Evolutionary conservation across 495 filamentous ascomycete species (phyloP).

Genomic region (Aspergillus haitiensis): DNA sequence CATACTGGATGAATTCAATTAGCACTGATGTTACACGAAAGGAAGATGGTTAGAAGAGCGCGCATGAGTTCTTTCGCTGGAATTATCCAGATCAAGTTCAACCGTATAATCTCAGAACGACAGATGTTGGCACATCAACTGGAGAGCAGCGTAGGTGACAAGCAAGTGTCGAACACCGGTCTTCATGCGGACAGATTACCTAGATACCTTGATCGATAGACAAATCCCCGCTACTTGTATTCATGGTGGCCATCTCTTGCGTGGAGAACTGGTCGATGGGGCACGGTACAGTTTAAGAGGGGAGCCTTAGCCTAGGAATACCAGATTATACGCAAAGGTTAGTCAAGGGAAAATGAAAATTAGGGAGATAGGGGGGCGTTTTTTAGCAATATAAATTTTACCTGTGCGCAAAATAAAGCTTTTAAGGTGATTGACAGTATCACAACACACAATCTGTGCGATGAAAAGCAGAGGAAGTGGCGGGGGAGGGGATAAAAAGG

Average conservation of each 20-base stretch:
- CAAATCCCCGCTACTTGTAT: slow-evolving; percentile 46
- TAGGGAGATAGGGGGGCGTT: too few species aligned
- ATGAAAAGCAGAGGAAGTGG: not conserved
- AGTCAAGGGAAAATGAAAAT: not conserved
- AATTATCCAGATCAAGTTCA: slow-evolving; percentile 64
- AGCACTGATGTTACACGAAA: slow-evolving; percentile 22
- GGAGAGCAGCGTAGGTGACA: slow-evolving; percentile 8
- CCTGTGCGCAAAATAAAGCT: not conserved
- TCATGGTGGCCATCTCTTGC: slow-evolving; percentile 40
- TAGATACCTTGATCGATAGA: slow-evolving; percentile 53
- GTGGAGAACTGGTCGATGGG: slow-evolving; percentile 27
- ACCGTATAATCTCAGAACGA: slow-evolving; percentile 62
- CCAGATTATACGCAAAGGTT: slow-evolving; percentile 6
- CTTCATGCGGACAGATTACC: slow-evolving; percentile 46
- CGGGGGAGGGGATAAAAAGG: slow-evolving; percentile 6
- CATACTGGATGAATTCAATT: slow-evolving; percentile 37
- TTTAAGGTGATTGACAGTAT: not conserved
- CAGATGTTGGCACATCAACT: slow-evolving; percentile 18
- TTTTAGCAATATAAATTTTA: slow-evolving; percentile 4
- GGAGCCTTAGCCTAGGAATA: slow-evolving; percentile 3
- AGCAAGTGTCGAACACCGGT: slow-evolving; percentile 47
- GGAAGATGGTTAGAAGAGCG: slow-evolving; percentile 26
- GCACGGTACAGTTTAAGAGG: slow-evolving; percentile 31
- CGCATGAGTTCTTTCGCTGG: slow-evolving; percentile 63
- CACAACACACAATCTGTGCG: not conserved